A percentile compares a stretch with the other conserved stretches of the same genome.
Evolutionary conservation across 371 early-diverging fungal genomes (phyloP).

Genomic region (Lichtheimia corymbifera): DNA sequence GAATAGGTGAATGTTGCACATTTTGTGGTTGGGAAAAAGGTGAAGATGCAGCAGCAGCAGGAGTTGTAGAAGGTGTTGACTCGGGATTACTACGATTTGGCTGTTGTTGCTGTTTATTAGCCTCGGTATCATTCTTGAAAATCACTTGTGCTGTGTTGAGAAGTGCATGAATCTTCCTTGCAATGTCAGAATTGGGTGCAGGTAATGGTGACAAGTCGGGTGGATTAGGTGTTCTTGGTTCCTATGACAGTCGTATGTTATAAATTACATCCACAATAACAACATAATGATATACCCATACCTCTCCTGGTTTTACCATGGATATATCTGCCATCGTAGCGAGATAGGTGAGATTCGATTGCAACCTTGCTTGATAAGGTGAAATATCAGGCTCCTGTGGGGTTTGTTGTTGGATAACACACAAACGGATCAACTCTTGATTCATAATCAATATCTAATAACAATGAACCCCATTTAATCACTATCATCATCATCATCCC

Average conservation of each 20-base stretch:
- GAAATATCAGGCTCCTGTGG: constrained; percentile 37
- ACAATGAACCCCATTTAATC: background rate
- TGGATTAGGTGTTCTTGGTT: constrained; percentile 32
- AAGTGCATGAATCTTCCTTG: constrained; percentile 35
- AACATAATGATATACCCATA: constrained; percentile 11
- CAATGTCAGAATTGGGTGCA: constrained; percentile 29
- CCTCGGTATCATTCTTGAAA: constrained; percentile 17
- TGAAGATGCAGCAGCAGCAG: constrained; percentile 1
- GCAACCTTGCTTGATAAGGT: constrained; percentile 53
- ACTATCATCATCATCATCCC: background rate
- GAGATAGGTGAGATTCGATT: constrained; percentile 55
- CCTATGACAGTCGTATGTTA: constrained; percentile 14
- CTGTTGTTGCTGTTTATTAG: constrained; percentile 19
- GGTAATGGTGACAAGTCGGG: constrained; percentile 49
- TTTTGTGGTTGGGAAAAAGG: constrained; percentile 2
- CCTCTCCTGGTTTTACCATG: constrained; percentile 51
- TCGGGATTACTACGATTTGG: background rate
- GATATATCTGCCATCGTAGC: constrained; percentile 60
- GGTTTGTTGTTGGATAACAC: constrained; percentile 40
- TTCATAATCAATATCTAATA: constrained; percentile 48
- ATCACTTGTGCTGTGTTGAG: constrained; percentile 33
- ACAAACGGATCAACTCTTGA: constrained; percentile 52
- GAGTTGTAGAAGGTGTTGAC: background rate
- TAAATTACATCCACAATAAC: background rate
- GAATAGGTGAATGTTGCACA: background rate